Percentiles rank a stretch among this genome's conserved stretches.
Evolutionary conservation across 208 protist genomes (phyloP).

Genomic region (Trypanosoma lewisi): DNA sequence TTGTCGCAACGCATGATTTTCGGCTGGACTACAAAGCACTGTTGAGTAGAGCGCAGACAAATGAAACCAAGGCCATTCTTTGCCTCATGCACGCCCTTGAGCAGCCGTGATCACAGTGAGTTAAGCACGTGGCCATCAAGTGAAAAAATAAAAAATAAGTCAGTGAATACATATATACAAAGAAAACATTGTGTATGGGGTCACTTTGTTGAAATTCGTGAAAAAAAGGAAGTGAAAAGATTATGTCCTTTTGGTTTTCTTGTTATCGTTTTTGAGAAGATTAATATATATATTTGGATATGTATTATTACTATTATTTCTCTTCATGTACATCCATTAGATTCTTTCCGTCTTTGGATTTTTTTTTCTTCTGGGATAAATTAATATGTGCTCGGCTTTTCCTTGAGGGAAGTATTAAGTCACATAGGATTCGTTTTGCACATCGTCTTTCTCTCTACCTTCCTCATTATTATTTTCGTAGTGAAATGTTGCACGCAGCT

Average conservation of each 20-base stretch:
- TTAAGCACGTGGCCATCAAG: not conserved
- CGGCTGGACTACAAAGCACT: constrained; percentile 38
- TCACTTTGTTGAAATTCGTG: not conserved
- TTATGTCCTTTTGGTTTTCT: too few relatives aligned
- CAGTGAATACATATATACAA: constrained; percentile 10
- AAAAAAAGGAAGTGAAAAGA: not conserved
- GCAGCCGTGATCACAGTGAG: constrained; percentile 11
- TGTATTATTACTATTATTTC: constrained; percentile 1
- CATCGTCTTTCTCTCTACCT: not conserved
- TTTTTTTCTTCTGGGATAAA: not conserved
- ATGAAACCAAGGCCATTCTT: constrained; percentile 63
- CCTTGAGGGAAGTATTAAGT: not conserved
- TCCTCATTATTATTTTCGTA: not conserved
- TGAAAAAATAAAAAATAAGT: too few relatives aligned
- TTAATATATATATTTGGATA: too few relatives aligned
- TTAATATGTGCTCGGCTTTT: not conserved
- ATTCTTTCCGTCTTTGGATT: too few relatives aligned
- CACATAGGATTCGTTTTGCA: not conserved
- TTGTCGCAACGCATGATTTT: constrained; percentile 37
- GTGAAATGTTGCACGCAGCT: constrained; percentile 66
- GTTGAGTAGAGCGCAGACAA: constrained; percentile 39
- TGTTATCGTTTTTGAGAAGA: too few relatives aligned
- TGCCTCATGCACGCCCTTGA: constrained; percentile 62
- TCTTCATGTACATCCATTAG: not conserved
- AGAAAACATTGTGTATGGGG: not conserved